Evolutionary conservation across 2,329 filamentous ascomycete species (phyloP).

Genomic region (Cladosporium austrohemisphaericum): DNA sequence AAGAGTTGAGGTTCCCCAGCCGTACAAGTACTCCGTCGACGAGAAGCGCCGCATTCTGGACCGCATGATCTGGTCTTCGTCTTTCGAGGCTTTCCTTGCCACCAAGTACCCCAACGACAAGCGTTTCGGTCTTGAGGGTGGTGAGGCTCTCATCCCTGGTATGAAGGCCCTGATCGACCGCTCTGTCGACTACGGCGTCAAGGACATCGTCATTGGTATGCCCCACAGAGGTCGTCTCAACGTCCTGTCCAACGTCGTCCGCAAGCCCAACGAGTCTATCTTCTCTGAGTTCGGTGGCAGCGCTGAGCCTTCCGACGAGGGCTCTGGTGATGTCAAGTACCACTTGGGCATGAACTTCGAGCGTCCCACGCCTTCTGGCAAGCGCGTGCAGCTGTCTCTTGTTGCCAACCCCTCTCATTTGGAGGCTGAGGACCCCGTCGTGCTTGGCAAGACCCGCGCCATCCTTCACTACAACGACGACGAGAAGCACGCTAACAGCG

Average conservation of each 20-base stretch:
- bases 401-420: constrained; percentile 98
- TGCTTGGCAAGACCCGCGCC: constrained; percentile 93
- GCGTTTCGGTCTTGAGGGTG: constrained; percentile 96
- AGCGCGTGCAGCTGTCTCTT: constrained; percentile 97
- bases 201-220: constrained; percentile 99
- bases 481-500: constrained; percentile 79
- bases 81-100: constrained; percentile 90
- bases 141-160: constrained; percentile 91
- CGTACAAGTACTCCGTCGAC: constrained; percentile 96
- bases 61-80: constrained; percentile 96
- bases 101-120: constrained; percentile 99
- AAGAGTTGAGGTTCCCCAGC: constrained; percentile 86
- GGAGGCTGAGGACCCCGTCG: constrained; percentile 96
- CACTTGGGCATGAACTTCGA: constrained; percentile 99
- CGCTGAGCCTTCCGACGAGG: constrained; percentile 83
- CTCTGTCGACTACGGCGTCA: constrained; percentile 96
- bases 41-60: constrained; percentile 98
- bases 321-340: constrained; percentile 98
- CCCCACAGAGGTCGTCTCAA: constrained; percentile 97
- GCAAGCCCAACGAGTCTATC: constrained; percentile 99
- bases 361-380: constrained; percentile 93
- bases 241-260: constrained; percentile 95
- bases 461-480: constrained; percentile 99
- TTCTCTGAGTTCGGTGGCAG: constrained; percentile 97
- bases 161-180: constrained; percentile 99